These are phyloP conservation scores for Podospora fimiseda DNA, from an alignment of 495 filamentous ascomycete genomes.

Conservation along the genomic window DNA sequence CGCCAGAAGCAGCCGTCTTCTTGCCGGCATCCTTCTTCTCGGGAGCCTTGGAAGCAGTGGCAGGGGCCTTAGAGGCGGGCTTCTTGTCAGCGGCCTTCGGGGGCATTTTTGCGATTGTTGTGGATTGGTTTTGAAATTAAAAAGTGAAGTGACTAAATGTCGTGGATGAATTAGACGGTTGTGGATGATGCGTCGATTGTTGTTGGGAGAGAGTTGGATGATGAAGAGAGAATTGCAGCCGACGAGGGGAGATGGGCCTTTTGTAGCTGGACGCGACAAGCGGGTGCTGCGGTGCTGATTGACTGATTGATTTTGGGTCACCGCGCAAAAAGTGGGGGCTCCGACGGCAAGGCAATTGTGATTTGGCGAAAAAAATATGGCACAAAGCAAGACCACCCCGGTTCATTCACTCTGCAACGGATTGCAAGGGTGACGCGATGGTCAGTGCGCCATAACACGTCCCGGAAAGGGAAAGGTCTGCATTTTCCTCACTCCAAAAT, in stretches of 20 bases:
- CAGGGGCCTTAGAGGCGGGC: constrained; percentile 94
- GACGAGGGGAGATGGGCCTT: constrained; percentile 42
- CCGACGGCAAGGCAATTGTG: constrained; percentile 14
- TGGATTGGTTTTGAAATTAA: constrained; percentile 26
- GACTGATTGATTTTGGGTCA: constrained; percentile 40
- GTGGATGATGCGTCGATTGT: constrained; percentile 27
- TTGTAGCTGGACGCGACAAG: constrained; percentile 45
- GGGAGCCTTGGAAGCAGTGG: constrained; percentile 60
- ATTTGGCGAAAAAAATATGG: constrained; percentile 33
- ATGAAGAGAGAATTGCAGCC: constrained; percentile 38
- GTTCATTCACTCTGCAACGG: constrained; percentile 4
- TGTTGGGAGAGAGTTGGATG: constrained; percentile 39
- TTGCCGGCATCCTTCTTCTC: constrained; percentile 99
- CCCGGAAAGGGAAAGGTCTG: constrained; percentile 16
- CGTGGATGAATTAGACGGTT: constrained; percentile 24
- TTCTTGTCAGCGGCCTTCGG: constrained; percentile 98
- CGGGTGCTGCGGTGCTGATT: constrained; percentile 36
- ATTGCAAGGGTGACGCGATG: constrained; percentile 28
- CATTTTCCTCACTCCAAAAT: neutral
- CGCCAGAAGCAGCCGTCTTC: constrained; percentile 92
- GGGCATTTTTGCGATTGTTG: constrained; percentile 64
- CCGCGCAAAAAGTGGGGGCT: constrained; percentile 22
- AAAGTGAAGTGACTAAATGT: constrained; percentile 30
- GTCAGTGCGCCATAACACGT: constrained; percentile 31
- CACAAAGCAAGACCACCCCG: constrained; percentile 10